These are phyloP conservation scores for Ajuga reptans DNA, from an alignment of 305 asterid genomes.

Conservation along the genomic window DNA sequence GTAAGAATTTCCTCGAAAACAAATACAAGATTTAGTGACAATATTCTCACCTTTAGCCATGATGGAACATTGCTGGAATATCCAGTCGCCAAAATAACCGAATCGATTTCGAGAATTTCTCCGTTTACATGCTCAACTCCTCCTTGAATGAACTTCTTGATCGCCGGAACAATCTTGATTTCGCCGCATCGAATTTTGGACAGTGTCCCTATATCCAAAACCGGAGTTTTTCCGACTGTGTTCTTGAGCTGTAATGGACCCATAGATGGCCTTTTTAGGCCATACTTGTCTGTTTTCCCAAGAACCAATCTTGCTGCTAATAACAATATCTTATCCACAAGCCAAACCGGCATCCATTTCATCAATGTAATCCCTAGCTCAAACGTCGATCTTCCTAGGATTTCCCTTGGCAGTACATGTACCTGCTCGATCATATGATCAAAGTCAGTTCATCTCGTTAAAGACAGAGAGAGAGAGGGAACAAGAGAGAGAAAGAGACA, in stretches of 20 bases:
- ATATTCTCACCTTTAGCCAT: conserved; percentile 66
- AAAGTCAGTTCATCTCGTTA: too few species aligned
- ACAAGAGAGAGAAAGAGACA: background rate
- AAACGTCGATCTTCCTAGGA: conserved; percentile 70
- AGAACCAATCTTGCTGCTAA: conserved; percentile 48
- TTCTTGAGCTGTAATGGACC: conserved; percentile 78
- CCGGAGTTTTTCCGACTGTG: conserved; percentile 71
- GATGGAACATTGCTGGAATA: conserved; percentile 86
- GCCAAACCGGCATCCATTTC: conserved; percentile 69
- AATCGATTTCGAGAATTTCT: conserved; percentile 45
- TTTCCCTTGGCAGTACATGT: conserved; percentile 83
- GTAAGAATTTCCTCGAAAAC: too few species aligned
- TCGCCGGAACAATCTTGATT: conserved; percentile 68
- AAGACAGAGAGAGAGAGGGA: background rate
- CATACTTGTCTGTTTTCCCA: conserved; percentile 60
- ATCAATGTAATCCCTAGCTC: conserved; percentile 48
- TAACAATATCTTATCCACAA: conserved; percentile 55
- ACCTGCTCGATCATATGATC: conserved; percentile 34
- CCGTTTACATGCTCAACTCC: conserved; percentile 67
- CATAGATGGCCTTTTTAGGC: conserved; percentile 52
- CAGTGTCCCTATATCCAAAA: conserved; percentile 74
- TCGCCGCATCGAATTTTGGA: conserved; percentile 61
- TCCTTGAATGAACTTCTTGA: conserved; percentile 47
- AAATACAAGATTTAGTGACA: background rate
- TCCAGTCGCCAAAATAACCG: conserved; percentile 79